phyloP scores from a whole-genome alignment of 2,329 filamentous ascomycete genomes.

The Massarina eburnea region DNA sequence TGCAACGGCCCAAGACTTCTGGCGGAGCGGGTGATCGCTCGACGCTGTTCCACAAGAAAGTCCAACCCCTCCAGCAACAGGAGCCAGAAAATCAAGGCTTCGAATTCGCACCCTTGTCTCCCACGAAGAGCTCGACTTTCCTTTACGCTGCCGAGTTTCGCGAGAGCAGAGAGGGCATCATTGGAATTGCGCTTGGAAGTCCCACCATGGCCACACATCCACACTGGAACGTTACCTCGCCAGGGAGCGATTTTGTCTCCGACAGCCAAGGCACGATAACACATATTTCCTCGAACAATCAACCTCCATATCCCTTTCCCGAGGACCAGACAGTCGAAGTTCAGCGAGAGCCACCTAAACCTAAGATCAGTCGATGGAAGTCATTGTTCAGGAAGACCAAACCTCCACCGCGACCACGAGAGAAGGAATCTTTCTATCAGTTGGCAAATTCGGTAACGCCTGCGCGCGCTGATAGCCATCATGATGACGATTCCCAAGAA shows the following conservation, averaged over 20 bases:
- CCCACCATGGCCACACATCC: conserved; percentile 30
- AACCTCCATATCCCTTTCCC: conserved; percentile 3
- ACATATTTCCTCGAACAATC: conserved; percentile 18
- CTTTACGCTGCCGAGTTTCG: conserved; percentile 32
- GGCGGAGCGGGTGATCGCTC: conserved; percentile 36
- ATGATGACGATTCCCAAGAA: conserved; percentile 30
- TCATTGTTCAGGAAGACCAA: conserved; percentile 40
- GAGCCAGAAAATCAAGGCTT: conserved; percentile 22
- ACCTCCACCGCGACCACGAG: conserved; percentile 19
- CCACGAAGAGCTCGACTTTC: conserved; percentile 32
- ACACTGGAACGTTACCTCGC: conserved; percentile 31
- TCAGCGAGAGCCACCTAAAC: conserved; percentile 25
- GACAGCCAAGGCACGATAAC: conserved; percentile 19
- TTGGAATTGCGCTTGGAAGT: conserved; percentile 45
- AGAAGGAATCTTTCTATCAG: conserved; percentile 40
- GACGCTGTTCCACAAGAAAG: conserved; percentile 40
- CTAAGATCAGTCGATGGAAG: conserved; percentile 44
- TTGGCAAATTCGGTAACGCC: conserved; percentile 26
- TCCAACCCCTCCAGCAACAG: conserved; percentile 13
- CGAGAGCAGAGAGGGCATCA: conserved; percentile 32
- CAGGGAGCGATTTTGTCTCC: conserved; percentile 18
- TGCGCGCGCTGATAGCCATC: conserved; percentile 34
- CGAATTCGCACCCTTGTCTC: conserved; percentile 29
- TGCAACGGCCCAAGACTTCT: conserved; percentile 38
- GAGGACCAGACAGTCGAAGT: conserved; percentile 3